These are phyloP conservation scores for Stemphylium vesicarium DNA, from an alignment of 2,329 filamentous ascomycete genomes.

Conservation along the genomic window DNA sequence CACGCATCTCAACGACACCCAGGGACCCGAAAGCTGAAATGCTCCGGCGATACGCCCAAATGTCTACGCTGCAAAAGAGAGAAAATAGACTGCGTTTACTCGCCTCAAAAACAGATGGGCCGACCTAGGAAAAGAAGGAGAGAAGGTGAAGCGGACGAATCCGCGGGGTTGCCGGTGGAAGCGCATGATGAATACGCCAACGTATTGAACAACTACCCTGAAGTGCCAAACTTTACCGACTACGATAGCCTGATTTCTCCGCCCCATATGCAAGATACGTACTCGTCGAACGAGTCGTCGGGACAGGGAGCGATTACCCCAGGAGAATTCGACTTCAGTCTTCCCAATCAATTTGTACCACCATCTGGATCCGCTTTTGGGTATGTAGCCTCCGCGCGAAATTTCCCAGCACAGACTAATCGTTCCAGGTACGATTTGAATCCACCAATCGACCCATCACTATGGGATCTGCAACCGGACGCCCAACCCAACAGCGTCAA, in stretches of 20 bases:
- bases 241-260: slow-evolving; percentile 22
- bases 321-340: slow-evolving; percentile 10
- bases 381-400: slow-evolving; percentile 15
- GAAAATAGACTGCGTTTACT: slow-evolving; percentile 54
- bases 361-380: slow-evolving; percentile 11
- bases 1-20: slow-evolving; percentile 4
- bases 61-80: slow-evolving; percentile 54
- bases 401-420: not conserved
- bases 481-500: not conserved
- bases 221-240: slow-evolving; percentile 12
- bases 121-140: slow-evolving; percentile 56
- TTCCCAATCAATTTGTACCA: slow-evolving; percentile 8
- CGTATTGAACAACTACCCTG: slow-evolving; percentile 4
- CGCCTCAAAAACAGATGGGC: slow-evolving; percentile 58
- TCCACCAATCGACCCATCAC: slow-evolving; percentile 32
- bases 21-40: slow-evolving; percentile 59
- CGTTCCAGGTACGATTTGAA: slow-evolving; percentile 19
- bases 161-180: not conserved
- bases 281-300: slow-evolving; percentile 3
- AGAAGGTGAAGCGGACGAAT: slow-evolving; percentile 29
- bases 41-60: slow-evolving; percentile 51
- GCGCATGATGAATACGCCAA: slow-evolving; percentile 2
- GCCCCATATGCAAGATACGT: slow-evolving; percentile 11
- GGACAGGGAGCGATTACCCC: slow-evolving; percentile 8
- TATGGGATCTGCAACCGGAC: slow-evolving; percentile 29